Evolutionary conservation across 148 eudicot species (phyloP).

Genomic region (Cornus kousa): DNA sequence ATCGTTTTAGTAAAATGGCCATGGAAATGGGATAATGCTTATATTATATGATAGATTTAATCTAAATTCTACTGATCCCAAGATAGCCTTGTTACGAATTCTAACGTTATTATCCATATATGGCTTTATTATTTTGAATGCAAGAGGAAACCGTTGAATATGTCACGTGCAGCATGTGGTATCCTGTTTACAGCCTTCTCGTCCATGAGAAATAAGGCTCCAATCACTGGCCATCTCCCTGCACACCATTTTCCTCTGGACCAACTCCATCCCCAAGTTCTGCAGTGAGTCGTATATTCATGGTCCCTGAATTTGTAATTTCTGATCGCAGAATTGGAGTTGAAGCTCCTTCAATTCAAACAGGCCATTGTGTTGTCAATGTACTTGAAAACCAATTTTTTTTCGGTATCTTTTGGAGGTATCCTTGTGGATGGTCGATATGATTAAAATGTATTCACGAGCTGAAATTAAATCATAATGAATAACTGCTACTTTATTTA

Average conservation of each 20-base stretch:
- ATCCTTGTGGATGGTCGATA: background rate
- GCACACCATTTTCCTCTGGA: slow-evolving; percentile 1
- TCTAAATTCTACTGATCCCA: background rate
- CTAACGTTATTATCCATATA: background rate
- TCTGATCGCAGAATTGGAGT: background rate
- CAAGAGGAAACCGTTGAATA: slow-evolving; percentile 71
- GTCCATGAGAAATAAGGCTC: slow-evolving; percentile 71
- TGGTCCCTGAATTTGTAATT: background rate
- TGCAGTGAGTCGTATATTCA: background rate
- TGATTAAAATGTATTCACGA: no score
- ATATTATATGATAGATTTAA: background rate
- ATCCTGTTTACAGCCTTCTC: slow-evolving; percentile 84
- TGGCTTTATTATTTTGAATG: slow-evolving; percentile 15
- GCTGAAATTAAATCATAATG: no score
- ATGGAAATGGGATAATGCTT: background rate
- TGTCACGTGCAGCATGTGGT: slow-evolving; percentile 88
- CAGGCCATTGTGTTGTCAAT: no score
- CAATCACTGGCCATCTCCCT: background rate
- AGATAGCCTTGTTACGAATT: background rate
- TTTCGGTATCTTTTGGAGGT: background rate
- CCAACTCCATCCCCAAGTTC: background rate
- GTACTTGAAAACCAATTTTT: no score
- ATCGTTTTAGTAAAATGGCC: background rate
- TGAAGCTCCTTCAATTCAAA: background rate
- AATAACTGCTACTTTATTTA: no score